Evolutionary conservation across 768 basidiomycete species (phyloP).

Genomic region (Lactarius hengduanensis): DNA sequence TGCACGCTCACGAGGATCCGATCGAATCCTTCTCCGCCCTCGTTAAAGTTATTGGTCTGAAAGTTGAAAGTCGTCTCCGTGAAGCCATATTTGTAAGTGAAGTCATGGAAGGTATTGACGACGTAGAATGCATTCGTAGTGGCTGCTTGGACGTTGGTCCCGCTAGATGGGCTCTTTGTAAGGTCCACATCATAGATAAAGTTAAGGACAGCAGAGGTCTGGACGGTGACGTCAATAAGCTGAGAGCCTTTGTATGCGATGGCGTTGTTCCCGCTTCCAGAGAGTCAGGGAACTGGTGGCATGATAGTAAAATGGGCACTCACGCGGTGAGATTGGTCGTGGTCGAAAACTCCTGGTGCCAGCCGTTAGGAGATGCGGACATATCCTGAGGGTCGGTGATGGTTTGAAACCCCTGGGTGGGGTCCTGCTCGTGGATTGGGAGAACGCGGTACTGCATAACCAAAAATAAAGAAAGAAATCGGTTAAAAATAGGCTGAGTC

Average conservation of each 20-base stretch:
- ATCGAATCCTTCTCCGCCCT: constrained; percentile 40
- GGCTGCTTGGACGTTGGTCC: constrained; percentile 52
- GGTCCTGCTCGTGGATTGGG: constrained; percentile 46
- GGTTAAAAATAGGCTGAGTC: neutral
- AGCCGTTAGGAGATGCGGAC: constrained; percentile 56
- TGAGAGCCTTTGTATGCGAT: constrained; percentile 35
- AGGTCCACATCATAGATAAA: constrained; percentile 43
- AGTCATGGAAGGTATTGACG: constrained; percentile 39
- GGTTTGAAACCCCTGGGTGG: constrained; percentile 50
- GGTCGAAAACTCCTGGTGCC: constrained; percentile 46
- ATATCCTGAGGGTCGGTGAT: constrained; percentile 54
- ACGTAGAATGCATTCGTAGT: constrained; percentile 59
- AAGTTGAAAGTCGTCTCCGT: constrained; percentile 60
- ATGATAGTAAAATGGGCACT: neutral
- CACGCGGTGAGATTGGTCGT: constrained; percentile 37
- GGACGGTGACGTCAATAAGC: constrained; percentile 33
- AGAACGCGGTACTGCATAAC: constrained; percentile 42
- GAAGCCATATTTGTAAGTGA: constrained; percentile 54
- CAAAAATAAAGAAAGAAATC: neutral
- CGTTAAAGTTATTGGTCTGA: constrained; percentile 51
- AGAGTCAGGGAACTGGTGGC: neutral
- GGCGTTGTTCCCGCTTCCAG: constrained; percentile 40
- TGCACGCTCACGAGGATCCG: constrained; percentile 52
- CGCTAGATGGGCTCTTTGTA: constrained; percentile 40
- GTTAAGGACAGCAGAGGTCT: constrained; percentile 40